A percentile compares a stretch with the other conserved stretches of the same genome.
These are phyloP conservation scores for Lactarius quietus DNA, from an alignment of 768 basidiomycete genomes.

Conservation along the genomic window DNA sequence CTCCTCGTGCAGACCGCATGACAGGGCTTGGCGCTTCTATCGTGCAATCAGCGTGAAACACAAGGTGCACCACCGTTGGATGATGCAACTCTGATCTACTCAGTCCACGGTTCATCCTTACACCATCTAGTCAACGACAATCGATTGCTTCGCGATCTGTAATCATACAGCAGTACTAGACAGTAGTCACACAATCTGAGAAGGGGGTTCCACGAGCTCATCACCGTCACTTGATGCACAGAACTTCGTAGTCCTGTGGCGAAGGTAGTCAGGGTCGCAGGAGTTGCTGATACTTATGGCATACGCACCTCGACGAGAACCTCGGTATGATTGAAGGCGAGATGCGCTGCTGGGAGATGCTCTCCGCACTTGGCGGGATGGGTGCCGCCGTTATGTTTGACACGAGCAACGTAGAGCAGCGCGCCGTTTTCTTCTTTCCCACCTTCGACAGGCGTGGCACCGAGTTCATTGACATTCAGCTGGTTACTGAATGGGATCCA, in stretches of 20 bases:
- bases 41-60: neutral
- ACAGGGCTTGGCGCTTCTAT: neutral
- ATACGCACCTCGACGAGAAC: constrained; percentile 47
- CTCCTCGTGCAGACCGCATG: neutral
- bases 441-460: constrained; percentile 58
- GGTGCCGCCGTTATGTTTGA: constrained; percentile 46
- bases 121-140: neutral
- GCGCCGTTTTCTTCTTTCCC: constrained; percentile 62
- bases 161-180: neutral
- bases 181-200: neutral
- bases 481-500: constrained; percentile 54
- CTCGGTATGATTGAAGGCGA: constrained; percentile 52
- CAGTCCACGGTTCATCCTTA: neutral
- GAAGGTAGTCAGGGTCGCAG: neutral
- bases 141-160: neutral
- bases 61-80: too few species aligned
- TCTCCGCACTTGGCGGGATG: constrained; percentile 65
- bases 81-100: neutral
- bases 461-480: constrained; percentile 43
- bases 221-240: constrained; percentile 34
- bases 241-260: constrained; percentile 40
- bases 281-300: neutral
- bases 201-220: neutral
- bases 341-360: constrained; percentile 47
- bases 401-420: constrained; percentile 58